These are phyloP conservation scores for Escallonia rubra DNA, from an alignment of 129 eudicot species.

Conservation along the genomic window DNA sequence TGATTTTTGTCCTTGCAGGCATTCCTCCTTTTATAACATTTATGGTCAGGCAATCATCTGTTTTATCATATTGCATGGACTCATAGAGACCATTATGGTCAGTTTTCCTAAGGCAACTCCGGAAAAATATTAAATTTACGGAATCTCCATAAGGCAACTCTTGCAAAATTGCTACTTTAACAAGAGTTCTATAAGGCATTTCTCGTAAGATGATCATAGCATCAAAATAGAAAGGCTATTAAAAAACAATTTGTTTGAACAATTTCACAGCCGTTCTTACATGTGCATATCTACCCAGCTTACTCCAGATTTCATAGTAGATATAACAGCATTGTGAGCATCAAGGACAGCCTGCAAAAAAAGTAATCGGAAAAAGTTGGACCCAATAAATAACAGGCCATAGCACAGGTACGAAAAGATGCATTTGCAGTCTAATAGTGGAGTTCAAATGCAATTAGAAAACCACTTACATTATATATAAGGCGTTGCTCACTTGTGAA, in stretches of 20 bases:
- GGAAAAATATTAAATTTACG: background rate
- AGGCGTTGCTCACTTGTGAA: constrained; percentile 74
- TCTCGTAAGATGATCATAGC: too few species aligned
- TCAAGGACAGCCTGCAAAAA: constrained; percentile 83
- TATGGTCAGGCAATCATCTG: background rate
- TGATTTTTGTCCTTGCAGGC: background rate
- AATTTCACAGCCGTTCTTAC: constrained; percentile 37
- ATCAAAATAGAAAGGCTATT: background rate
- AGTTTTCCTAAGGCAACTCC: background rate
- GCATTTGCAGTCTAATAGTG: background rate
- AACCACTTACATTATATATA: constrained; percentile 67
- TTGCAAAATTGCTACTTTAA: background rate
- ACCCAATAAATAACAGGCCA: background rate
- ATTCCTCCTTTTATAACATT: background rate
- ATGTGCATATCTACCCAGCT: constrained; percentile 99
- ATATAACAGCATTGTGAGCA: constrained; percentile 90
- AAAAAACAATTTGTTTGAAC: background rate
- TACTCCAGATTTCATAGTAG: constrained; percentile 91
- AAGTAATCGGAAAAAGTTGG: background rate
- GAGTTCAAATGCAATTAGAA: background rate
- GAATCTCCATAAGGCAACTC: background rate
- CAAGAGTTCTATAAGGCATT: too few species aligned
- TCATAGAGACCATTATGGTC: too few species aligned
- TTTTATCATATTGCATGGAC: background rate
- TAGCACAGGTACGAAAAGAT: constrained; percentile 1